These are phyloP conservation scores for Mycena amicta DNA, from an alignment of 768 basidiomycete genomes.

Conservation along the genomic window DNA sequence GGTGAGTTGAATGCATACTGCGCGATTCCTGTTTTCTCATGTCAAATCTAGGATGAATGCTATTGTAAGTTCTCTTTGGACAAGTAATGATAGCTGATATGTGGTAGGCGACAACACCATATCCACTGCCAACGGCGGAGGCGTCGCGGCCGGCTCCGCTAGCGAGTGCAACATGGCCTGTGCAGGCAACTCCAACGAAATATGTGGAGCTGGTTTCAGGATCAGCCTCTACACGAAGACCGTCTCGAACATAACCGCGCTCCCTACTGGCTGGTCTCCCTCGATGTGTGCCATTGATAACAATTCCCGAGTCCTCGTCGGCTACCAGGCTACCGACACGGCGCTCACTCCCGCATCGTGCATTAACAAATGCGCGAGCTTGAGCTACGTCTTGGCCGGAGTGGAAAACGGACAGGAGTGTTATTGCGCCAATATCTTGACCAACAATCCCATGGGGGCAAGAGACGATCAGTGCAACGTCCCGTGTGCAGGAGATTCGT, in stretches of 20 bases:
- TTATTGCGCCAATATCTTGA: slow-evolving; percentile 10
- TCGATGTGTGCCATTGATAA: slow-evolving; percentile 19
- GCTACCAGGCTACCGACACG: slow-evolving; percentile 4
- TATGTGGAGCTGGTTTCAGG: slow-evolving; percentile 43
- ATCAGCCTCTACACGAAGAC: slow-evolving; percentile 48
- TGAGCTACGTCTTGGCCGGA: slow-evolving; percentile 4
- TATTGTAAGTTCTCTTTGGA: too few species aligned
- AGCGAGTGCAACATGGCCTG: slow-evolving; percentile 43
- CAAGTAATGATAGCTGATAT: too few species aligned
- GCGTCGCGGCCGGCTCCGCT: background rate
- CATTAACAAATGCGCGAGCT: slow-evolving; percentile 6
- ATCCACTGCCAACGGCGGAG: slow-evolving; percentile 12
- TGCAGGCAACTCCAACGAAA: slow-evolving; percentile 40
- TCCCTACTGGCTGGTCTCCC: slow-evolving; percentile 14
- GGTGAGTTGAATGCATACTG: background rate
- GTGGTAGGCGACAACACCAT: slow-evolving; percentile 8
- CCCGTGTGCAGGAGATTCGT: slow-evolving; percentile 11
- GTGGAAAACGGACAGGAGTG: slow-evolving; percentile 19
- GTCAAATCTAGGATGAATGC: slow-evolving; percentile 11
- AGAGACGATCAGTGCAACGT: slow-evolving; percentile 6
- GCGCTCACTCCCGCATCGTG: slow-evolving; percentile 16
- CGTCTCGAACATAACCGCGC: slow-evolving; percentile 32
- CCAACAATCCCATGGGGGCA: slow-evolving; percentile 13
- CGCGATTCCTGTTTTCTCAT: background rate
- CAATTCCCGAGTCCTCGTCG: slow-evolving; percentile 4